These are phyloP conservation scores for Candida freyschussii DNA, from an alignment of 1,139 yeast genomes.

Conservation along the genomic window DNA sequence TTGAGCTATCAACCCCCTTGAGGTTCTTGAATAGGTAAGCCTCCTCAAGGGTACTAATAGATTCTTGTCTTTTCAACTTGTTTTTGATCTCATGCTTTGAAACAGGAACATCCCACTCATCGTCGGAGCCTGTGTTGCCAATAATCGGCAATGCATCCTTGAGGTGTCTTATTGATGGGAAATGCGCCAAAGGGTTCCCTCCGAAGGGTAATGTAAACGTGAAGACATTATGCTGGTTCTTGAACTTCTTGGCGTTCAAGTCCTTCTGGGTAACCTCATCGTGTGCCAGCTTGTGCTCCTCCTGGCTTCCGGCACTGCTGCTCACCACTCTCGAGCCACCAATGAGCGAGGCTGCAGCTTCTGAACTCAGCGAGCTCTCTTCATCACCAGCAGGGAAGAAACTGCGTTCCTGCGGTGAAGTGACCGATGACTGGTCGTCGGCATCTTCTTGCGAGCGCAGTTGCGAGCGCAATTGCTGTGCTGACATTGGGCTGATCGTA, in stretches of 20 bases:
- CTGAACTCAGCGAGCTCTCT: conserved; percentile 11
- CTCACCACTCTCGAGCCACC: conserved; percentile 21
- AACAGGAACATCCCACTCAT: conserved; percentile 25
- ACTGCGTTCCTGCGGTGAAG: neutral
- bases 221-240: conserved; percentile 34
- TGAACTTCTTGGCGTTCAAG: conserved; percentile 11
- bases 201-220: conserved; percentile 42
- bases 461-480: too few species aligned
- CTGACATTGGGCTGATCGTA: too few species aligned
- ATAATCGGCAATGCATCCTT: conserved; percentile 21
- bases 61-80: conserved; percentile 50
- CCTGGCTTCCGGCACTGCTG: neutral
- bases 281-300: conserved; percentile 4
- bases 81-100: conserved; percentile 36
- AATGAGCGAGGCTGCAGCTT: conserved; percentile 22
- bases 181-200: conserved; percentile 26
- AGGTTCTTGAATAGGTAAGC: conserved; percentile 49
- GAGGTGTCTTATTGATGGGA: conserved; percentile 25
- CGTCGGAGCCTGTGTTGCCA: conserved; percentile 30
- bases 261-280: conserved; percentile 15
- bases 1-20: conserved; percentile 59
- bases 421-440: neutral
- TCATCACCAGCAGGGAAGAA: conserved; percentile 6
- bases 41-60: conserved; percentile 62
- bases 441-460: too few species aligned